Evolutionary conservation across 306 rosid genomes (phyloP).

Genomic region (Trifolium repens): DNA sequence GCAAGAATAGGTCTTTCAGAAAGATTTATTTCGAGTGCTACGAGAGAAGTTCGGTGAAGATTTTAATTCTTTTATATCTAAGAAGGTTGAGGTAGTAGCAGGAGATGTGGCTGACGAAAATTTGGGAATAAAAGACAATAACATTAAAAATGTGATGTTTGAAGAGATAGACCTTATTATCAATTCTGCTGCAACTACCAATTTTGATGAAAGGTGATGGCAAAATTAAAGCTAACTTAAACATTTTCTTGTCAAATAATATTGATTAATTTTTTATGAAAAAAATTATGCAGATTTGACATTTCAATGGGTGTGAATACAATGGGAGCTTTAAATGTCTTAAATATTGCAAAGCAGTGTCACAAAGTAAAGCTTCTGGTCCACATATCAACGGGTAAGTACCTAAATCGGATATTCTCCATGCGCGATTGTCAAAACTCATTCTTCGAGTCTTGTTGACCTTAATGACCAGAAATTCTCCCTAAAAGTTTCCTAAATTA

Average conservation of each 20-base stretch:
- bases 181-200: slow-evolving; percentile 49
- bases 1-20: slow-evolving; percentile 47
- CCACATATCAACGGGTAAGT: slow-evolving; percentile 56
- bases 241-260: background rate
- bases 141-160: slow-evolving; percentile 13
- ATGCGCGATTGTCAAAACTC: too few relatives aligned
- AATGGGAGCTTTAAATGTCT: slow-evolving; percentile 44
- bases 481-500: background rate
- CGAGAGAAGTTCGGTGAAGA: slow-evolving; percentile 51
- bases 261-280: background rate
- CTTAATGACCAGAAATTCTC: background rate
- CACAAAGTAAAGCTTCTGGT: slow-evolving; percentile 29
- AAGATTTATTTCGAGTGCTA: slow-evolving; percentile 56
- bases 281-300: slow-evolving; percentile 43
- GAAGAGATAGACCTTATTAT: slow-evolving; percentile 42
- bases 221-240: background rate
- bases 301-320: slow-evolving; percentile 44
- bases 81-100: slow-evolving; percentile 38
- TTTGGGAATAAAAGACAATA: slow-evolving; percentile 42
- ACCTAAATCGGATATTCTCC: background rate
- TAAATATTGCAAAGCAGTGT: slow-evolving; percentile 52
- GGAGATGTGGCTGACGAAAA: slow-evolving; percentile 45
- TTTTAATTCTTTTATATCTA: slow-evolving; percentile 41
- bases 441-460: background rate
- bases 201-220: slow-evolving; percentile 51